A percentile compares a stretch with the other conserved stretches of the same genome.
Conservation (phyloP, 108 stramenopile species). For the Fistulifera solaris region DNA sequence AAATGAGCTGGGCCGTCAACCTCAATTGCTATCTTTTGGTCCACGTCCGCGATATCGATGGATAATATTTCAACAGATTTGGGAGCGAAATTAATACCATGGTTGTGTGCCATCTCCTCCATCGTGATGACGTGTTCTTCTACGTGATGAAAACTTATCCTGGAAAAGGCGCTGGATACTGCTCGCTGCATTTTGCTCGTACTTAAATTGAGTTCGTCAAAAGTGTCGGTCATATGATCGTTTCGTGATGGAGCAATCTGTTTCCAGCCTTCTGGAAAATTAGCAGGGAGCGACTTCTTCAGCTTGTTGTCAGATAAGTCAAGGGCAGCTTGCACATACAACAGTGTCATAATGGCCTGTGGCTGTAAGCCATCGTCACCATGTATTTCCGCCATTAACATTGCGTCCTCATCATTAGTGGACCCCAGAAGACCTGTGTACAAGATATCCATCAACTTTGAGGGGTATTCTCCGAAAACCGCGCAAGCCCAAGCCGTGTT, state of each 20-base stretch:
- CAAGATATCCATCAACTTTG: slow-evolving; percentile 36
- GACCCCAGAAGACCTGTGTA: slow-evolving; percentile 58
- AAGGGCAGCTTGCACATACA: slow-evolving; percentile 53
- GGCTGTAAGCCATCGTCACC: slow-evolving; percentile 25
- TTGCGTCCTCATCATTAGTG: slow-evolving; percentile 28
- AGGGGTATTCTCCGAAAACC: slow-evolving; percentile 53
- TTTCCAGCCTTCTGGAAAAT: slow-evolving; percentile 63
- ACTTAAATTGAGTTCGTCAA: slow-evolving; percentile 23
- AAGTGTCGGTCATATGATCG: slow-evolving; percentile 6
- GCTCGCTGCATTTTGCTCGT: slow-evolving; percentile 52
- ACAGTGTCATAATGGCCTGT: slow-evolving; percentile 29
- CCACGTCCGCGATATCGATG: not conserved
- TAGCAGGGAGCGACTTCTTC: slow-evolving; percentile 31
- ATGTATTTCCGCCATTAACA: slow-evolving; percentile 13
- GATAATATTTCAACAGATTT: slow-evolving; percentile 11
- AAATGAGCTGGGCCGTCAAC: slow-evolving; percentile 84
- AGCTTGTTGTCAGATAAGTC: slow-evolving; percentile 36
- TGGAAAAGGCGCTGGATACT: slow-evolving; percentile 41
- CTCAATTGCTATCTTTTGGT: slow-evolving; percentile 52
- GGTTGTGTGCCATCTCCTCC: slow-evolving; percentile 28
- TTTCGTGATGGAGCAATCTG: slow-evolving; percentile 20
- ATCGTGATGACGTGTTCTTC: slow-evolving; percentile 56
- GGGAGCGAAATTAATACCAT: slow-evolving; percentile 28
- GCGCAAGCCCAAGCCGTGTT: slow-evolving; percentile 61
- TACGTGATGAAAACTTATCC: slow-evolving; percentile 64